Evolutionary conservation across 495 filamentous ascomycete genomes (phyloP).

Genomic region (Daldinia vernicosa): DNA sequence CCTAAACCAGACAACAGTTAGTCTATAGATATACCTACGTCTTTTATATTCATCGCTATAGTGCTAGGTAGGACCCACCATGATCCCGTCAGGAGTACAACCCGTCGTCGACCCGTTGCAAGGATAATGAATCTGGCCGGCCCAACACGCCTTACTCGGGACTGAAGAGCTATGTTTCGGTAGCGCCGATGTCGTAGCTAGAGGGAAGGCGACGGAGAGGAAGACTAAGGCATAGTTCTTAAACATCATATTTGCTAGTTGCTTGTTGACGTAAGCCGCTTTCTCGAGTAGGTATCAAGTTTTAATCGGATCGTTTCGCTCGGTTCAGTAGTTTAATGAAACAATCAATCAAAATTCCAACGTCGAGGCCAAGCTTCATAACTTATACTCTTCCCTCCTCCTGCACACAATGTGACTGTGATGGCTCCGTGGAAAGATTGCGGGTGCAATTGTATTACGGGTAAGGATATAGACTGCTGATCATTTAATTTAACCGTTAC

Average conservation of each 20-base stretch:
- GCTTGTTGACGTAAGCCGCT: not conserved
- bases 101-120: conserved; percentile 21
- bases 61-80: conserved; percentile 13
- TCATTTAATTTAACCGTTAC: conserved; percentile 34
- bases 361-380: not conserved
- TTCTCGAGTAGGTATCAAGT: not conserved
- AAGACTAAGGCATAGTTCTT: conserved; percentile 14
- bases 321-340: not conserved
- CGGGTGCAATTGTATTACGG: conserved; percentile 3
- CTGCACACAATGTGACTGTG: not conserved
- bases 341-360: not conserved
- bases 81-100: conserved; percentile 30
- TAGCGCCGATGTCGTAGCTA: conserved; percentile 9
- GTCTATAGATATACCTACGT: not conserved
- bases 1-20: conserved; percentile 16
- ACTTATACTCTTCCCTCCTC: not conserved
- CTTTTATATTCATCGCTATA: not conserved
- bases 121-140: conserved; percentile 21
- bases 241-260: conserved; percentile 22
- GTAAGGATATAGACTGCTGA: conserved; percentile 18
- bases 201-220: conserved; percentile 15
- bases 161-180: not conserved
- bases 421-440: not conserved
- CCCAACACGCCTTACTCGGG: conserved; percentile 23
- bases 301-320: not conserved